A percentile compares a stretch with the other conserved stretches of the same genome.
phyloP scores from a whole-genome alignment of 2,329 filamentous ascomycete species.

The Aspergillus fumigatus region DNA sequence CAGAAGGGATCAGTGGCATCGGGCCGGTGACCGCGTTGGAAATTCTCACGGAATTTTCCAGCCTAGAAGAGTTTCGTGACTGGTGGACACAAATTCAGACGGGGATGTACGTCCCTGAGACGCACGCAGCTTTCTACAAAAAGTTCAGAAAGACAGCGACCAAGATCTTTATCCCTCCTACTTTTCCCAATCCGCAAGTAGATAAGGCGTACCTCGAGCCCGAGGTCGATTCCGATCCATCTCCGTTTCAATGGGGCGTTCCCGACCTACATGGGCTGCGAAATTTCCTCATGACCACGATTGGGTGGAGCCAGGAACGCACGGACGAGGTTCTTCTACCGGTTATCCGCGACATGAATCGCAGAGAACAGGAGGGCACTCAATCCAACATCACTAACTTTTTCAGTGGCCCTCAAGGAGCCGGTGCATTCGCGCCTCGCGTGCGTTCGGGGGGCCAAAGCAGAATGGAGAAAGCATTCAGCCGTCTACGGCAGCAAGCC shows the following conservation, averaged over 20 bases:
- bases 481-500: conserved; percentile 58
- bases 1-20: conserved; percentile 82
- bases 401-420: conserved; percentile 63
- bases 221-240: conserved; percentile 73
- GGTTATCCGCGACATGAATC: conserved; percentile 93
- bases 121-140: conserved; percentile 64
- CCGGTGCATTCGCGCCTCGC: conserved; percentile 65
- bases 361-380: conserved; percentile 79
- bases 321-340: conserved; percentile 95
- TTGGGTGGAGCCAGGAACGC: conserved; percentile 86
- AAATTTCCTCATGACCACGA: conserved; percentile 80
- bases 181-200: conserved; percentile 75
- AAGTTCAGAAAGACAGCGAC: conserved; percentile 82
- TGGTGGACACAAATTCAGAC: conserved; percentile 84
- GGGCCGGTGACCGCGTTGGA: conserved; percentile 93
- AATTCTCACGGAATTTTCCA: conserved; percentile 82
- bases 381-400: conserved; percentile 95
- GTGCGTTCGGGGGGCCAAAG: conserved; percentile 60
- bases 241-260: conserved; percentile 90
- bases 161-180: conserved; percentile 78
- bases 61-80: conserved; percentile 68
- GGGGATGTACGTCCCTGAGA: conserved; percentile 56
- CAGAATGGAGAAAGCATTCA: conserved; percentile 72
- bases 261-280: conserved; percentile 84
- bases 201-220: conserved; percentile 79